Conservation (phyloP, 1,284 basidiomycete species). For the Rhodotorula glutinis region DNA sequence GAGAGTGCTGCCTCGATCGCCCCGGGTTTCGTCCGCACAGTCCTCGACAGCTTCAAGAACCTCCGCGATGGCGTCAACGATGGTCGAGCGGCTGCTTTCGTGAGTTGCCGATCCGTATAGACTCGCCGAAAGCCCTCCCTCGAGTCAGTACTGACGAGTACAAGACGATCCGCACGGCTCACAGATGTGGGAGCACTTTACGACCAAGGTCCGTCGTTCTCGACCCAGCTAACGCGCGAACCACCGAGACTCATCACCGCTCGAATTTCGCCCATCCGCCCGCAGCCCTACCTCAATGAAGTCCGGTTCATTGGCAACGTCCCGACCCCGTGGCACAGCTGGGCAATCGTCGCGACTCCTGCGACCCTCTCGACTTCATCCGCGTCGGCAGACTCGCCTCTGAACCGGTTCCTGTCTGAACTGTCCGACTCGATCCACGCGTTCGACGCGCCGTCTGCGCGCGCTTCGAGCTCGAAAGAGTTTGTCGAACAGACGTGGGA, state of each 20-base stretch:
- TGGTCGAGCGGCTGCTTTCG: slow-evolving; percentile 51
- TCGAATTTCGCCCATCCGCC: too few species aligned
- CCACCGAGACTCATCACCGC: too few species aligned
- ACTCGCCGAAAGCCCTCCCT: too few species aligned
- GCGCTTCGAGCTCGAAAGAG: slow-evolving; percentile 60
- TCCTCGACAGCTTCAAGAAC: slow-evolving; percentile 85
- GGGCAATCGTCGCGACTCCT: slow-evolving; percentile 82
- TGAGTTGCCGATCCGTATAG: slow-evolving; percentile 9
- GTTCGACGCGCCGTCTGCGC: slow-evolving; percentile 62
- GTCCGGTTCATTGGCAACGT: slow-evolving; percentile 71
- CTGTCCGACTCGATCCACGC: slow-evolving; percentile 64
- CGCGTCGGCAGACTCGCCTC: slow-evolving; percentile 51
- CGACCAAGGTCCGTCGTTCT: slow-evolving; percentile 80
- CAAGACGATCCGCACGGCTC: neutral
- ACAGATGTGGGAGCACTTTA: slow-evolving; percentile 57
- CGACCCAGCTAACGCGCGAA: too few species aligned
- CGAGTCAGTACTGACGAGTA: too few species aligned
- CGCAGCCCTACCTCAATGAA: slow-evolving; percentile 57
- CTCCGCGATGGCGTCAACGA: slow-evolving; percentile 86
- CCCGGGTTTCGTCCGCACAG: slow-evolving; percentile 56
- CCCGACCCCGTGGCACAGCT: slow-evolving; percentile 90
- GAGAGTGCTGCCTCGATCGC: too few species aligned
- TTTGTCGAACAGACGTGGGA: slow-evolving; percentile 76
- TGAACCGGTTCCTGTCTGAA: slow-evolving; percentile 62
- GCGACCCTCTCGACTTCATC: slow-evolving; percentile 43